phyloP scores from a whole-genome alignment of 805 yeast species.

The Myxozyma geophila region DNA sequence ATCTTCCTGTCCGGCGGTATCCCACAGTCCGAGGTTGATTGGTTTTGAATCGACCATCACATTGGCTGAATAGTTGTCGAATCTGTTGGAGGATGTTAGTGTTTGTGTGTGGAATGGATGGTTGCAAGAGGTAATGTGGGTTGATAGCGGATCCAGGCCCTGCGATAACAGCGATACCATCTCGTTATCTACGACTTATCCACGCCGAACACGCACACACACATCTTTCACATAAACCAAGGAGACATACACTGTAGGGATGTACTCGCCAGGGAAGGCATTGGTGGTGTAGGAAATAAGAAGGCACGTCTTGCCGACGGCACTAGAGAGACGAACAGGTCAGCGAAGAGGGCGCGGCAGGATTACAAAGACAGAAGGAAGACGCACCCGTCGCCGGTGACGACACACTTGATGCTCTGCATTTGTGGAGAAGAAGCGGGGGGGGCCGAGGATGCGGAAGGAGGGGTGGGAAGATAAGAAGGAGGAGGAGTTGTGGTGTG shows the following conservation, averaged over 20 bases:
- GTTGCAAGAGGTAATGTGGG: neutral
- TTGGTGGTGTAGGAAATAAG: constrained; percentile 88
- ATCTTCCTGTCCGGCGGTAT: constrained; percentile 94
- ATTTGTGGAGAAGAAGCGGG: constrained; percentile 45
- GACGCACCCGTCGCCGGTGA: constrained; percentile 83
- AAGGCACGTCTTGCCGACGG: constrained; percentile 91
- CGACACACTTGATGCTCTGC: constrained; percentile 91
- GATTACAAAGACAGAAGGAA: neutral
- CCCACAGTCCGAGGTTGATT: constrained; percentile 88
- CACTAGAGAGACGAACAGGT: constrained; percentile 48
- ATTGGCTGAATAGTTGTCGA: constrained; percentile 87
- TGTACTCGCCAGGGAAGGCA: constrained; percentile 89
- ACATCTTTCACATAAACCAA: neutral
- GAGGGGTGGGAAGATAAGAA: neutral
- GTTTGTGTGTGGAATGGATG: neutral
- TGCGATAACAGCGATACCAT: neutral
- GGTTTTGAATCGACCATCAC: constrained; percentile 82
- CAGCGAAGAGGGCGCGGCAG: neutral
- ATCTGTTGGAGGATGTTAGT: constrained; percentile 43
- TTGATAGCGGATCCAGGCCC: neutral
- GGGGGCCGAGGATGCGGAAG: too few species aligned
- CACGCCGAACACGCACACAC: neutral
- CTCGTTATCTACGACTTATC: neutral
- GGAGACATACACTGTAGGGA: constrained; percentile 72
- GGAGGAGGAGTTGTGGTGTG: too few species aligned